Base-by-base conservation (phyloP, 495 filamentous ascomycete genomes). In the Penicillium roqueforti region DNA sequence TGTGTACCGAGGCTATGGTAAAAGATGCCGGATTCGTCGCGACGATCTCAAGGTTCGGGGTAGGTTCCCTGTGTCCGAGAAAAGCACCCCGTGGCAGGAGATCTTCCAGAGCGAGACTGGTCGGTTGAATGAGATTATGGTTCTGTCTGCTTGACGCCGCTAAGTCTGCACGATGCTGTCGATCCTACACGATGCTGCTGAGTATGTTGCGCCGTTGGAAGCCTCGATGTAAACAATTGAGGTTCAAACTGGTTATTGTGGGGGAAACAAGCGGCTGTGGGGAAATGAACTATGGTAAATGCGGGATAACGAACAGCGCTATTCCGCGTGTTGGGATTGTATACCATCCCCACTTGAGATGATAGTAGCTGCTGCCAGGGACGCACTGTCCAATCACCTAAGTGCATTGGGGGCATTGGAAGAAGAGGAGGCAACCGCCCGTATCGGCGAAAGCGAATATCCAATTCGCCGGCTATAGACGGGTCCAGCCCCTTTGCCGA, bases 211-310 rank as follows among this genome's bases (percentile, higher is more conserved):
- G 25, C 77, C 66, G 56, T 6, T 66, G 65, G 44, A 65, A 68
- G 29, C 76, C 75, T 0, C 61, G 77, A 43, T 75, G 80, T 58
- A 80, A 80, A 51, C 79, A 80, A 80, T 58, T 80, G 60, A 71
- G 25, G 10, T 6, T 23, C 39, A 42, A 1, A 11, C 28, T 4
- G 22, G 22, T 23, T 23, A 11, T n/a, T n/a, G n/a, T n/a, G n/a
- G n/a, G n/a, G n/a, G n/a, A n/a, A n/a, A n/a, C n/a, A n/a, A n/a
- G n/a, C n/a, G n/a, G 31, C 31, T n/a, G 13, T 34, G 14, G 32
- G 32, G 32, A 14, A 34, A n/a, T 34, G 1, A 34, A 34, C 13
- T 7, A 34, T 14, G 32, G 2, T 14, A n/a, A 14, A 34, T 14
- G 14, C 32, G 32, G 32, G 32, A 34, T n/a, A 34, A n/a, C 7